A percentile compares a stretch with the other conserved stretches of the same genome.
Evolutionary conservation across 495 filamentous ascomycete species (phyloP).

Genomic region (Penicillium arizonense): DNA sequence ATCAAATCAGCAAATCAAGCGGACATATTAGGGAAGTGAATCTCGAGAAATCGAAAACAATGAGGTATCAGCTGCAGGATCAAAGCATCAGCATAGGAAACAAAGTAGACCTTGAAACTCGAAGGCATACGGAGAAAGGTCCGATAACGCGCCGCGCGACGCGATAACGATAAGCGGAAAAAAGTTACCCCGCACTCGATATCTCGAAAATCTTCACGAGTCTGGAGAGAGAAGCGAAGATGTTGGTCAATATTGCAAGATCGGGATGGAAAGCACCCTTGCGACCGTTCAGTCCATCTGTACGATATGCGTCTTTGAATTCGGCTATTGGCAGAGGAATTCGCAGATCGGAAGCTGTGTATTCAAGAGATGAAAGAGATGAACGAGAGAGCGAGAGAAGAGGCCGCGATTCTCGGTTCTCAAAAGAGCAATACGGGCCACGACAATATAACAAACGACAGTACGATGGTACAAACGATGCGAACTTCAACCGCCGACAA

Average conservation of each 20-base stretch:
- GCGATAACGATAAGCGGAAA: constrained; percentile 6
- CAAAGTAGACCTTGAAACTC: not conserved
- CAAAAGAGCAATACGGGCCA: constrained; percentile 1
- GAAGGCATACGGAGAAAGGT: not conserved
- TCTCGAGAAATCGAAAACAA: no score
- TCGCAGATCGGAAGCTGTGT: constrained; percentile 33
- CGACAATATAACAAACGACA: not conserved
- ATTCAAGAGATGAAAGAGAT: constrained; percentile 2
- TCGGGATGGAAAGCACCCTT: no score
- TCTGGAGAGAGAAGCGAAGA: no score
- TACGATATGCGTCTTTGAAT: constrained; percentile 51
- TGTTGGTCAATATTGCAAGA: not conserved
- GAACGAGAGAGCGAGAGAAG: no score
- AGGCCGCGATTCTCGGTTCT: not conserved
- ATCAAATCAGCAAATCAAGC: no score
- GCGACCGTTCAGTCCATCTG: no score
- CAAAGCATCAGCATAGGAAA: not conserved
- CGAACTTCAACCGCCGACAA: not conserved
- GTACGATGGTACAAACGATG: not conserved
- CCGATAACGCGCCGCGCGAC: not conserved
- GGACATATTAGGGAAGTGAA: no score
- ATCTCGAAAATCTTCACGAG: not conserved
- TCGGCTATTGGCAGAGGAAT: constrained; percentile 56
- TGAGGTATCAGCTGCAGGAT: not conserved
- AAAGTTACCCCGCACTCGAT: not conserved